Percentiles rank a stretch among this genome's conserved stretches.
Evolutionary conservation across 2,329 filamentous ascomycete genomes (phyloP).

Genomic region (Pestalotiopsis sp.): DNA sequence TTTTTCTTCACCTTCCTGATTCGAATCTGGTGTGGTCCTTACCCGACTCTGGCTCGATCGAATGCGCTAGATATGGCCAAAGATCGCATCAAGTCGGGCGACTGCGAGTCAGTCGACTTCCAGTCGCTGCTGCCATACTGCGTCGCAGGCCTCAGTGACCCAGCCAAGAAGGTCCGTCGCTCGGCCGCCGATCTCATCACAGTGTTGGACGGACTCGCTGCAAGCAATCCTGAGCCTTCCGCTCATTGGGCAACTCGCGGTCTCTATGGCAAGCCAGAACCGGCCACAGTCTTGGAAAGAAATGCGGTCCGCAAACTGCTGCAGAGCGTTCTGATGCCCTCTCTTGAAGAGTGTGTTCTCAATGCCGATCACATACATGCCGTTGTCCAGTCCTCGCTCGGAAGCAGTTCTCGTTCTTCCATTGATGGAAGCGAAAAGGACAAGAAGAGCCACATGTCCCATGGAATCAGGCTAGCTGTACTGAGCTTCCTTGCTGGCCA

Average conservation of each 20-base stretch:
- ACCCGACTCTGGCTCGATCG: slow-evolving; percentile 69
- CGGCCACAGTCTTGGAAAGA: slow-evolving; percentile 60
- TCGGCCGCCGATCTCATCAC: slow-evolving; percentile 71
- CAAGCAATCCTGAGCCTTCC: slow-evolving; percentile 38
- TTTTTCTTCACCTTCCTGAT: slow-evolving; percentile 78
- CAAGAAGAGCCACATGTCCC: slow-evolving; percentile 57
- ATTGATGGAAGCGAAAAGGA: slow-evolving; percentile 41
- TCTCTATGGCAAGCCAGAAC: slow-evolving; percentile 64
- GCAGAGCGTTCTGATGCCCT: slow-evolving; percentile 69
- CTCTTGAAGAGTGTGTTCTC: slow-evolving; percentile 83
- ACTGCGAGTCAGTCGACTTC: slow-evolving; percentile 61
- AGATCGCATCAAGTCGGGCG: slow-evolving; percentile 54
- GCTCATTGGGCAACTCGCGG: slow-evolving; percentile 62
- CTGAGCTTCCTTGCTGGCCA: slow-evolving; percentile 77
- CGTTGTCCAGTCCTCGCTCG: slow-evolving; percentile 63
- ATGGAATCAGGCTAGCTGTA: slow-evolving; percentile 66
- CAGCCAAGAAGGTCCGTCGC: slow-evolving; percentile 74
- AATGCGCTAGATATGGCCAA: slow-evolving; percentile 71
- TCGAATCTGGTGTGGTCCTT: slow-evolving; percentile 73
- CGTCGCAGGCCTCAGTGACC: slow-evolving; percentile 74
- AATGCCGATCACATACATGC: slow-evolving; percentile 73
- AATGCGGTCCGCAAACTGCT: slow-evolving; percentile 65
- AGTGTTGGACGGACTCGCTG: slow-evolving; percentile 56
- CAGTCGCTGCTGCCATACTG: slow-evolving; percentile 85
- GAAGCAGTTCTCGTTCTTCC: slow-evolving; percentile 48